Percentiles rank a stretch among this genome's conserved stretches.
phyloP scores from a whole-genome alignment of 2,329 filamentous ascomycete species.

The Monascus ruber region DNA sequence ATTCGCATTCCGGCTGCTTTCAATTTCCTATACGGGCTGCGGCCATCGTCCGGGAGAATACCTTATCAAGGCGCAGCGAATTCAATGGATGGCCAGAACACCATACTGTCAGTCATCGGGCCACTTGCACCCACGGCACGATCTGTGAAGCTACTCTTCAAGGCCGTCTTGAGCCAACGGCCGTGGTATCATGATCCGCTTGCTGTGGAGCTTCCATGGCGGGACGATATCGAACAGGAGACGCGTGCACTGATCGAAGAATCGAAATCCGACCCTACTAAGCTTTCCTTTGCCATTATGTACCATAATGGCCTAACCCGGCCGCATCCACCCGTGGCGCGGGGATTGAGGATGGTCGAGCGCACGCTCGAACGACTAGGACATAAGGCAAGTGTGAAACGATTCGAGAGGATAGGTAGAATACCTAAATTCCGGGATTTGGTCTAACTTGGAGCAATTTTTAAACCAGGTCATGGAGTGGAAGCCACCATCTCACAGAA shows the following conservation, averaged over 20 bases:
- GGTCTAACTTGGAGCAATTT: background rate
- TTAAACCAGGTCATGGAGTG: slow-evolving; percentile 42
- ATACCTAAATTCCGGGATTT: too few relatives aligned
- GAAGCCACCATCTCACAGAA: slow-evolving; percentile 42
- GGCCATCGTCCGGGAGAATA: slow-evolving; percentile 43
- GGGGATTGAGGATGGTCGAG: slow-evolving; percentile 43
- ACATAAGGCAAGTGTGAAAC: slow-evolving; percentile 31
- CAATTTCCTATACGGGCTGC: slow-evolving; percentile 46
- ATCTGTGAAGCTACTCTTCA: slow-evolving; percentile 45
- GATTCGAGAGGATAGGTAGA: background rate
- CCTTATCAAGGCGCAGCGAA: slow-evolving; percentile 50
- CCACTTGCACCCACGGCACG: slow-evolving; percentile 48
- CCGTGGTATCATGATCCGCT: slow-evolving; percentile 59
- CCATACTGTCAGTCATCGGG: slow-evolving; percentile 51
- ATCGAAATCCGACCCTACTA: slow-evolving; percentile 15
- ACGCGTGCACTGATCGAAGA: slow-evolving; percentile 29
- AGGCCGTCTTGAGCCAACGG: slow-evolving; percentile 44
- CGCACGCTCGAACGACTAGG: slow-evolving; percentile 41
- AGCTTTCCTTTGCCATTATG: slow-evolving; percentile 46
- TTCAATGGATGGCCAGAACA: slow-evolving; percentile 53
- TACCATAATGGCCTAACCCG: slow-evolving; percentile 40
- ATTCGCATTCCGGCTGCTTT: slow-evolving; percentile 50
- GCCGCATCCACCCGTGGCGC: slow-evolving; percentile 46
- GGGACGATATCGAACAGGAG: slow-evolving; percentile 33
- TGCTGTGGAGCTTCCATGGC: slow-evolving; percentile 55